phyloP scores from a whole-genome alignment of 345 rosid genomes.

The Acer negundo region DNA sequence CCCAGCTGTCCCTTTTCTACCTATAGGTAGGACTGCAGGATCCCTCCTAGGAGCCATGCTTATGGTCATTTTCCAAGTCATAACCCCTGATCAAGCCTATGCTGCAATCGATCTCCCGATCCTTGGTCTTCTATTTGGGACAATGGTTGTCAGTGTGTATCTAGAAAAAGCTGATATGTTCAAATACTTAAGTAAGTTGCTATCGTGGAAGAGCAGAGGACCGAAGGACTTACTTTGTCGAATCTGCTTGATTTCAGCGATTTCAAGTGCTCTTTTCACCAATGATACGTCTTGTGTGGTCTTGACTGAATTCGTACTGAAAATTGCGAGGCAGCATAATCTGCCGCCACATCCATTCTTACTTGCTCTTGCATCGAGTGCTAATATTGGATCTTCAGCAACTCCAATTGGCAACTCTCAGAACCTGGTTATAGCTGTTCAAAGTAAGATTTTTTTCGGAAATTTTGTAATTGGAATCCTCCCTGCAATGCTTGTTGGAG shows the following conservation, averaged over 20 bases:
- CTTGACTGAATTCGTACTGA: conserved; percentile 77
- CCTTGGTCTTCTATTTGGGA: conserved; percentile 86
- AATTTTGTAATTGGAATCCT: conserved; percentile 58
- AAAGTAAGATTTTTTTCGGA: conserved; percentile 64
- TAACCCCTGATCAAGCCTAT: conserved; percentile 75
- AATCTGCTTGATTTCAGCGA: conserved; percentile 68
- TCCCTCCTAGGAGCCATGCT: conserved; percentile 83
- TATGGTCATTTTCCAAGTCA: conserved; percentile 74
- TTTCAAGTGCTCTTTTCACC: conserved; percentile 84
- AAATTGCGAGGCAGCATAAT: conserved; percentile 77
- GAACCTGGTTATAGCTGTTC: conserved; percentile 76
- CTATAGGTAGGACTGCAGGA: conserved; percentile 91
- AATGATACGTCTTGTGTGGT: conserved; percentile 85
- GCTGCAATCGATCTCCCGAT: conserved; percentile 83
- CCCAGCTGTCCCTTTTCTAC: conserved; percentile 73
- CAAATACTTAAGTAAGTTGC: conserved; percentile 66
- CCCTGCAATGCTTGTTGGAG: conserved; percentile 71
- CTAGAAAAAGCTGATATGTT: conserved; percentile 86
- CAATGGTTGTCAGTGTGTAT: conserved; percentile 83
- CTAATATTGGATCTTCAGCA: conserved; percentile 83
- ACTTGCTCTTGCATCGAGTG: conserved; percentile 82
- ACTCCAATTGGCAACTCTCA: conserved; percentile 95
- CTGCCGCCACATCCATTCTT: conserved; percentile 80
- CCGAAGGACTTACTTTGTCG: conserved; percentile 70
- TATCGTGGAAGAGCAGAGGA: conserved; percentile 74